Base-by-base conservation (phyloP, 2,329 filamentous ascomycete genomes). In the Epichloe hybrida region DNA sequence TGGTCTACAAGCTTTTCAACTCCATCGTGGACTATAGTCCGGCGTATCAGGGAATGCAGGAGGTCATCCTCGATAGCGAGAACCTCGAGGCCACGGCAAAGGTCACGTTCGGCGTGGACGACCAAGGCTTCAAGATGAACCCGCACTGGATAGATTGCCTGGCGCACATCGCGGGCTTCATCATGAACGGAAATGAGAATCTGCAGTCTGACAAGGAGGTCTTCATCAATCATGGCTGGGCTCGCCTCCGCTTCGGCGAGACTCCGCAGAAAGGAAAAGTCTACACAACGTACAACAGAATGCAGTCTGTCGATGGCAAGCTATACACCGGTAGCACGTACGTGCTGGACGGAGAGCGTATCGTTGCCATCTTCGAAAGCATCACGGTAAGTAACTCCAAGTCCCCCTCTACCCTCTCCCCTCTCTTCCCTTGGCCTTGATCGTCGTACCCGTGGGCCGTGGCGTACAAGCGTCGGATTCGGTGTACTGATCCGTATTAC, bases 1-100 rank as follows among this genome's bases (percentile, higher is more conserved):
- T 64, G 39, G 39, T 61, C 4, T 93, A 93, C 75, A 90, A 89
- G 68, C 75, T 80, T 1, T 79, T 80, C 57, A 49, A 55, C 8
- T 59, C 64, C 11, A 72, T 81, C 0, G 79, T 81, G 5, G 75
- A 80, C 58, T 83, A 81, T 54, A 67, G 71, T 15, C 63, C 60
- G 8, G 69, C 69, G 38, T 83, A 77, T 61, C 70, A 69, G 49
- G 79, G 77, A 23, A 80, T 81, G 67, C 71, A 80, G 39, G 75
- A 79, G 50, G 76, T 82, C 6, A 71, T 81, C 37, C 53, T 58
- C 35, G 59, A 55, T 5, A 47, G 56, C 2, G 55, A 57, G 1
- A 55, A 61, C 43, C 34, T 46, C 0, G 55, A 62, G 31, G 59
- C 57, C 2, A 55, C 59, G 0, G 56, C 79, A 50, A 74, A 69